Percentiles rank a stretch among this genome's conserved stretches.
Conservation (phyloP, 225 moss, liverwort and hornwort genomes). For the Pleurozium schreberi region DNA sequence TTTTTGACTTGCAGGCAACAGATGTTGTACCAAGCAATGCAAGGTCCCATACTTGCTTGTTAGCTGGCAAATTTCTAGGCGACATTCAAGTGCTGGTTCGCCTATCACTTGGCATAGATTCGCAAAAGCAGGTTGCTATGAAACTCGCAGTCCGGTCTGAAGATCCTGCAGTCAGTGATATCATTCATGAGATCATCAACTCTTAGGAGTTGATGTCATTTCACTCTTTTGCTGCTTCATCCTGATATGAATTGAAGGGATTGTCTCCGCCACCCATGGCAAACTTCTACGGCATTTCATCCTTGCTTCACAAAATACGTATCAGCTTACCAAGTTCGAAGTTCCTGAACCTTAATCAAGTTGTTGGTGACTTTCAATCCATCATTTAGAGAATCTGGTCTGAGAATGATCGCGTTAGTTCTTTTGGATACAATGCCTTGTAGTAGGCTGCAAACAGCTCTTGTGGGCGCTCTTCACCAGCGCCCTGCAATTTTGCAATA, state of each 20-base stretch:
- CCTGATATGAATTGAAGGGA: background rate
- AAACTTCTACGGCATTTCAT: background rate
- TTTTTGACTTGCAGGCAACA: constrained; percentile 48
- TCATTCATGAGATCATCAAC: constrained; percentile 78
- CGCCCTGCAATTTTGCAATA: constrained; percentile 23
- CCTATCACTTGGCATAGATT: constrained; percentile 70
- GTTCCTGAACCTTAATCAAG: background rate
- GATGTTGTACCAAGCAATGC: constrained; percentile 66
- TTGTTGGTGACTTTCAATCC: background rate
- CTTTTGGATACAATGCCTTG: background rate
- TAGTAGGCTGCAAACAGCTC: constrained; percentile 10
- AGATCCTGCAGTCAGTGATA: constrained; percentile 49
- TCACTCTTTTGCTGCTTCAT: background rate
- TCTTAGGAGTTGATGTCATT: constrained; percentile 25
- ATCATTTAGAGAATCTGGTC: constrained; percentile 1
- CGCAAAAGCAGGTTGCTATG: constrained; percentile 87
- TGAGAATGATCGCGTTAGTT: background rate
- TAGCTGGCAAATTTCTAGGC: constrained; percentile 73
- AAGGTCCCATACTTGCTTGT: constrained; percentile 72
- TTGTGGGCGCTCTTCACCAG: background rate
- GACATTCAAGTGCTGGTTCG: constrained; percentile 68
- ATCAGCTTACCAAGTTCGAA: background rate
- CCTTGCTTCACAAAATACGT: background rate
- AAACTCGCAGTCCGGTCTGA: constrained; percentile 82
- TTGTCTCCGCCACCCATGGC: background rate